Conservation (phyloP, 306 rosid species). For the Pterocarpus macrocarpus region DNA sequence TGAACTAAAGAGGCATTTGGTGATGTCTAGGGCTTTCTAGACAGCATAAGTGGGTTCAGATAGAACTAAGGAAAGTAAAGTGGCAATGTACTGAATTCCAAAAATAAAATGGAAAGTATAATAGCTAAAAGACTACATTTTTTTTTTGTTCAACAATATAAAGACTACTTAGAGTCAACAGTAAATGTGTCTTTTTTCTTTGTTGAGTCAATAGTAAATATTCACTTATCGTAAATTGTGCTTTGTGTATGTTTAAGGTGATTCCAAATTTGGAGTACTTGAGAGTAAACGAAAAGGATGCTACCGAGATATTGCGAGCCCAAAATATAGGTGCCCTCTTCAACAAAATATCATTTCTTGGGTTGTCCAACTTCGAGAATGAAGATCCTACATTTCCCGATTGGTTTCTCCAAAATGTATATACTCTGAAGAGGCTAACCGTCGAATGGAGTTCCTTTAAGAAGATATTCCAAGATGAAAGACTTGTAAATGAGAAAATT, state of each 20-base stretch:
- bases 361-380: rapidly evolving
- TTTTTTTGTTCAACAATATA: too few species aligned
- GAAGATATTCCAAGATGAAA: background rate
- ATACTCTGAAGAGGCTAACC: background rate
- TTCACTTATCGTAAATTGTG: background rate
- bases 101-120: too few species aligned
- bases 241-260: background rate
- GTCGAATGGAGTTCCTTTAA: background rate
- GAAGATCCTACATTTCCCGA: background rate
- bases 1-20: background rate
- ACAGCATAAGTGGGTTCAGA: too few species aligned
- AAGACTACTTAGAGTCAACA: background rate
- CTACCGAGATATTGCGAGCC: background rate
- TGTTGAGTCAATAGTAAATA: background rate
- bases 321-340: background rate
- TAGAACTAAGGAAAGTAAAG: background rate
- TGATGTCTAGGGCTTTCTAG: background rate
- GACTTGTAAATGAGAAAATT: background rate
- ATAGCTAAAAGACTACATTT: too few species aligned
- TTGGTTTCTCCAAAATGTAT: background rate
- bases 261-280: background rate
- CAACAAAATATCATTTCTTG: background rate
- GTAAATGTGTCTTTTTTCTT: too few species aligned
- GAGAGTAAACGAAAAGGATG: background rate
- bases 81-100: too few species aligned